Evolutionary conservation across 2,329 filamentous ascomycete species (phyloP).

Genomic region (Talaromyces islandicus): DNA sequence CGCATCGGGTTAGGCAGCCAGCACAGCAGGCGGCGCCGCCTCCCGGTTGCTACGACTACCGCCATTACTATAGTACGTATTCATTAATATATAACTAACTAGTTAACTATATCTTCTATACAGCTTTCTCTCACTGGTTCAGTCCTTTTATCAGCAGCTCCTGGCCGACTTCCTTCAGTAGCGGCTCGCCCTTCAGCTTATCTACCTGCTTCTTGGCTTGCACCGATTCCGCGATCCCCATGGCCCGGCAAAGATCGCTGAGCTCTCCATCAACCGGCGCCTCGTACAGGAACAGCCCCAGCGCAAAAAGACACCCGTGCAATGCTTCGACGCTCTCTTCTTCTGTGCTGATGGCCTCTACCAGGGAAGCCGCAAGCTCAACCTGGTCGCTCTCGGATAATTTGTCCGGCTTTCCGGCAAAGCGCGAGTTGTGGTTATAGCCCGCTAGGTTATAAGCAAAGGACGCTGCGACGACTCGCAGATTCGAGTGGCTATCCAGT

Average conservation of each 20-base stretch:
- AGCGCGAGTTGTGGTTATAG: constrained; percentile 61
- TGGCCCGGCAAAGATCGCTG: constrained; percentile 68
- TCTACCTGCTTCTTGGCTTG: constrained; percentile 47
- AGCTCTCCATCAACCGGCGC: constrained; percentile 66
- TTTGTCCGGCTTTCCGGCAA: constrained; percentile 50
- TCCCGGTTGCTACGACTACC: constrained; percentile 9
- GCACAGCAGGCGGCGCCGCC: background rate
- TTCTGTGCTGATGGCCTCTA: constrained; percentile 63
- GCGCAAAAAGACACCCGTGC: constrained; percentile 67
- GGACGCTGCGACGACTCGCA: constrained; percentile 75
- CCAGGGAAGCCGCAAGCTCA: constrained; percentile 71
- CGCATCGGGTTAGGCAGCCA: constrained; percentile 14
- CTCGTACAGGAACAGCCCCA: constrained; percentile 71
- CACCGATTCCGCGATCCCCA: constrained; percentile 67
- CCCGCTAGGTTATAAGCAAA: constrained; percentile 77
- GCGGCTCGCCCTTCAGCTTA: constrained; percentile 51
- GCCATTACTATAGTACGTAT: no score
- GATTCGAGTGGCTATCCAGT: constrained; percentile 68
- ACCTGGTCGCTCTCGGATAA: constrained; percentile 68
- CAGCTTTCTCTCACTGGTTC: constrained; percentile 1
- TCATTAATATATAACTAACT: background rate
- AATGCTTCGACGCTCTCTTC: constrained; percentile 59
- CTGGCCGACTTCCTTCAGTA: constrained; percentile 49
- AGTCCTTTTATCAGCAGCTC: constrained; percentile 39
- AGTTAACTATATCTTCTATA: background rate